These are phyloP conservation scores for Lodderomyces parapsilosis DNA, from an alignment of 1,139 yeast genomes.

Conservation along the genomic window DNA sequence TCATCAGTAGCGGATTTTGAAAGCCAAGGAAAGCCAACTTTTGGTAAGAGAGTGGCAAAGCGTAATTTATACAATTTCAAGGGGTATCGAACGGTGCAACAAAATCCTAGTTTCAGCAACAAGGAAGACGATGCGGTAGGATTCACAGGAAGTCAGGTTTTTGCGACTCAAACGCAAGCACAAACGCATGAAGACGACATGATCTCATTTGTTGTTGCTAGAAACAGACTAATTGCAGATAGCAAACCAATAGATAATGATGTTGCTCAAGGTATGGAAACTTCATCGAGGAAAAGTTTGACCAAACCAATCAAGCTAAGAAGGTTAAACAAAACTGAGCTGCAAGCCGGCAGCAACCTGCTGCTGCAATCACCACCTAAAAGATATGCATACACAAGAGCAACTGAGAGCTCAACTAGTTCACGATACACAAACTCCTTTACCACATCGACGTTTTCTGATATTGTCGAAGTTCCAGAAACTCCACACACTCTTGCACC, in stretches of 20 bases:
- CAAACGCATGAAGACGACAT: slow-evolving; percentile 1
- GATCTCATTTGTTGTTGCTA: slow-evolving; percentile 2
- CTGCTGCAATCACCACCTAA: background rate
- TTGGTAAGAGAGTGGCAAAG: no score
- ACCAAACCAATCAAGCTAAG: background rate
- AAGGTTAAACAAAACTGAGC: background rate
- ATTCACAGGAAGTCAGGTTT: background rate
- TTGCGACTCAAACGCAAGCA: background rate
- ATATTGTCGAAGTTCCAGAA: background rate
- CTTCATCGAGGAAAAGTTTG: background rate
- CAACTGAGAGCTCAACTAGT: background rate
- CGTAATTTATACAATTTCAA: no score
- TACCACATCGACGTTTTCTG: background rate
- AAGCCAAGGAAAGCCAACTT: no score
- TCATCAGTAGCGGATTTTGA: no score
- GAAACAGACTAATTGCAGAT: background rate
- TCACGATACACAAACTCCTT: background rate
- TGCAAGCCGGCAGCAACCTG: background rate
- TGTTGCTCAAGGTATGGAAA: no score
- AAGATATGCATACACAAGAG: background rate
- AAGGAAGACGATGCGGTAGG: no score
- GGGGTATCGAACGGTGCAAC: background rate
- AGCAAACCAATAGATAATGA: background rate
- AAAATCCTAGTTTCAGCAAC: no score
- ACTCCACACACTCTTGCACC: slow-evolving; percentile 1